Conservation (phyloP, 2,329 filamentous ascomycete species). For the Ascosphaera apis region DNA sequence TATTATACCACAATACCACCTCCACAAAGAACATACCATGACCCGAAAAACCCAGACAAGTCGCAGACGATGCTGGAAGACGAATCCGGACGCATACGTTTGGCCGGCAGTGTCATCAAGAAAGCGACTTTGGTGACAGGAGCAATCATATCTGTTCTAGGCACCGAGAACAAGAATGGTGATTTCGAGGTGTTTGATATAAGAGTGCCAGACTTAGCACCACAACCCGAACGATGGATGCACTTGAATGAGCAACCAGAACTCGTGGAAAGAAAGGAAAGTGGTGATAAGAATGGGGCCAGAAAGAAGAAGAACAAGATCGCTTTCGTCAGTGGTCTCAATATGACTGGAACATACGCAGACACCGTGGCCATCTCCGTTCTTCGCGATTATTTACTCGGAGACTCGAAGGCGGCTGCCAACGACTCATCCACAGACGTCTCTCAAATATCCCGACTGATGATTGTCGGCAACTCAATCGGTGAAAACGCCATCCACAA, state of each 20-base stretch:
- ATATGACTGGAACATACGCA: conserved; percentile 53
- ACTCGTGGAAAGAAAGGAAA: conserved; percentile 10
- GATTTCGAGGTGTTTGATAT: conserved; percentile 84
- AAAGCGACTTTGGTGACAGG: conserved; percentile 64
- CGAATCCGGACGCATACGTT: conserved; percentile 66
- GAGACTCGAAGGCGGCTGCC: conserved; percentile 40
- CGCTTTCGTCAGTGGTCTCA: conserved; percentile 71
- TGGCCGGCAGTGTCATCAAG: conserved; percentile 49
- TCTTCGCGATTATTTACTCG: conserved; percentile 67
- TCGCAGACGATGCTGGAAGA: conserved; percentile 76
- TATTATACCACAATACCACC: conserved; percentile 48
- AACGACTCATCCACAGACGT: conserved; percentile 23
- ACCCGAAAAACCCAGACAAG: conserved; percentile 18
- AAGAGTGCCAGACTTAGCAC: conserved; percentile 64
- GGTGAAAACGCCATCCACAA: conserved; percentile 16
- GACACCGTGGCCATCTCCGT: conserved; percentile 56
- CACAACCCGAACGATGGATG: conserved; percentile 56
- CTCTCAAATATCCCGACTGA: conserved; percentile 50
- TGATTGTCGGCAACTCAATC: conserved; percentile 84
- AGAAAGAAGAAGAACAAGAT: conserved; percentile 41
- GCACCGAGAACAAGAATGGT: conserved; percentile 76
- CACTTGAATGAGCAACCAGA: conserved; percentile 9
- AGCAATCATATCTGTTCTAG: conserved; percentile 81
- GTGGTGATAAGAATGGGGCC: conserved; percentile 19
- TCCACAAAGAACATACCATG: conserved; percentile 51